These are phyloP conservation scores for Toxoplasma gondii DNA, from an alignment of 169 alveolate species.

Conservation along the genomic window DNA sequence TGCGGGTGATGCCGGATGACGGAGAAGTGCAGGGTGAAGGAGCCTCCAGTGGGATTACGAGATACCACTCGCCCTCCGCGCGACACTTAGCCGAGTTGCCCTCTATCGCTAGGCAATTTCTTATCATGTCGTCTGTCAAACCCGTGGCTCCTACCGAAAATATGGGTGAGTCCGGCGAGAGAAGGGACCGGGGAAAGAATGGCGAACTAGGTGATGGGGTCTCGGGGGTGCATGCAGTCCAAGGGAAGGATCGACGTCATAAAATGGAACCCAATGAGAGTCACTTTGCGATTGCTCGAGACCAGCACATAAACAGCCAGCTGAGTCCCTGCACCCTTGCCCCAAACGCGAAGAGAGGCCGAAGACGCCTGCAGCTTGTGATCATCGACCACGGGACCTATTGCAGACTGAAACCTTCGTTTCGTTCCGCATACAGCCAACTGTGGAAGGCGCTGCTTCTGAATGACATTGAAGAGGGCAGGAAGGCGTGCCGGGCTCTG, in stretches of 20 bases:
- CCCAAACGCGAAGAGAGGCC: too few species aligned
- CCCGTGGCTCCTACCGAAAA: not conserved
- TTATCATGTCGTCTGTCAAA: not conserved
- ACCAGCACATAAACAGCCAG: too few species aligned
- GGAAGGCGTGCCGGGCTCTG: not conserved
- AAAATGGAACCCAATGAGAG: too few species aligned
- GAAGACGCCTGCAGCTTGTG: not conserved
- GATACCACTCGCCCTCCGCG: not conserved
- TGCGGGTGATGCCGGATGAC: slow-evolving; percentile 57
- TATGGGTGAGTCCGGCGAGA: not conserved
- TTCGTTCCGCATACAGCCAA: slow-evolving; percentile 16
- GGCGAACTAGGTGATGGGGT: not conserved
- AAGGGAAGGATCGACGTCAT: too few species aligned
- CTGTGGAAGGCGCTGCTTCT: slow-evolving; percentile 45
- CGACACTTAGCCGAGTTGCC: not conserved
- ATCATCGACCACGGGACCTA: slow-evolving; percentile 83
- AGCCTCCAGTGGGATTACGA: not conserved
- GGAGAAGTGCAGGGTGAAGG: not conserved
- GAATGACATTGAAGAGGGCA: not conserved
- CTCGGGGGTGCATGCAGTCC: too few species aligned
- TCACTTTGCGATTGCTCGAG: too few species aligned
- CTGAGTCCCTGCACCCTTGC: too few species aligned
- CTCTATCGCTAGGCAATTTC: not conserved
- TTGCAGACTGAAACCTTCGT: slow-evolving; percentile 59
- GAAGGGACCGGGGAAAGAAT: not conserved